Percentiles rank a stretch among this genome's conserved stretches.
phyloP scores from a whole-genome alignment of 2,329 filamentous ascomycete genomes.

The Massarina eburnea region DNA sequence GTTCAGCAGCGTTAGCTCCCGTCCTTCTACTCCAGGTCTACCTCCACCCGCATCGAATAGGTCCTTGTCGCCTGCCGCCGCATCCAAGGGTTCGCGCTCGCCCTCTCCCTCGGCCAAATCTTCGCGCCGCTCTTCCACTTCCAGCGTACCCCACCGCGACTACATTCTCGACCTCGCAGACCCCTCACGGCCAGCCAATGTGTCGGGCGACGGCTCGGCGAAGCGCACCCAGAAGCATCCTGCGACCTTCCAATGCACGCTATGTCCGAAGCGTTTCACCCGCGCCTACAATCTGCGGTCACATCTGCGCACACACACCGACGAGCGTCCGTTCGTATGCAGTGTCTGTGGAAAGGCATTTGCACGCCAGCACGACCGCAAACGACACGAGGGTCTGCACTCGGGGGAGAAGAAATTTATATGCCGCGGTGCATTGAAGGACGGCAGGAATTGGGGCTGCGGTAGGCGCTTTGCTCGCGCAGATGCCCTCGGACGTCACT shows the following conservation, averaged over 20 bases:
- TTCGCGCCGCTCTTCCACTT: slow-evolving; percentile 53
- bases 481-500: slow-evolving; percentile 91
- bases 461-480: slow-evolving; percentile 90
- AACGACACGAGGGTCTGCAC: slow-evolving; percentile 93
- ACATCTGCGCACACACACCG: slow-evolving; percentile 92
- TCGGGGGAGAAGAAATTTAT: slow-evolving; percentile 99
- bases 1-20: slow-evolving; percentile 52
- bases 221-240: slow-evolving; percentile 97
- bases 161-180: slow-evolving; percentile 91
- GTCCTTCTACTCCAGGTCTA: slow-evolving; percentile 46
- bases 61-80: slow-evolving; percentile 48
- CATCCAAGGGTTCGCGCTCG: slow-evolving; percentile 47
- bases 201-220: slow-evolving; percentile 44
- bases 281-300: slow-evolving; percentile 95
- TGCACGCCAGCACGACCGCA: slow-evolving; percentile 94
- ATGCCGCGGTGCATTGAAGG: slow-evolving; percentile 87
- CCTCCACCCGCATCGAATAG: slow-evolving; percentile 33
- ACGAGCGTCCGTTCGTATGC: slow-evolving; percentile 95
- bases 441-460: slow-evolving; percentile 85
- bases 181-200: slow-evolving; percentile 71
- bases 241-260: slow-evolving; percentile 89
- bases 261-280: slow-evolving; percentile 95
- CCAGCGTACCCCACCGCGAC: slow-evolving; percentile 60
- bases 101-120: slow-evolving; percentile 52
- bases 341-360: slow-evolving; percentile 97